Evolutionary conservation across 2,329 filamentous ascomycete genomes (phyloP).

Genomic region (Macrophomina pseudophaseolina): DNA sequence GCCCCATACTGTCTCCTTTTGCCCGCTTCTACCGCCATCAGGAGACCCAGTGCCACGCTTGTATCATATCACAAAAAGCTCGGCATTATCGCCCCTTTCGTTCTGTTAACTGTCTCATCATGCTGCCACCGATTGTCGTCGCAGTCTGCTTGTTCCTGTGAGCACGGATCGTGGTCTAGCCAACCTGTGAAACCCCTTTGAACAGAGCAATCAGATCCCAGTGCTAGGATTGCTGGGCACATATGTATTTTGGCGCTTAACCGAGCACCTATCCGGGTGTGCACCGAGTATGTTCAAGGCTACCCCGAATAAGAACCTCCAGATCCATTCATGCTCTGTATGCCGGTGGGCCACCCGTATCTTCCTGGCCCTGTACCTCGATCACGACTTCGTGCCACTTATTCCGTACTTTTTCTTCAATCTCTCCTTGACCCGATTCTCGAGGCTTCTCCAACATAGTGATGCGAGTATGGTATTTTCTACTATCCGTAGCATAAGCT

Average conservation of each 20-base stretch:
- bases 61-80: neutral
- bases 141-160: too few relatives aligned
- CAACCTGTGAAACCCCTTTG: too few relatives aligned
- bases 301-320: too few relatives aligned
- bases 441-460: neutral
- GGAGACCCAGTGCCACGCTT: conserved; percentile 2
- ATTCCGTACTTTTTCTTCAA: neutral
- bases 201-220: too few relatives aligned
- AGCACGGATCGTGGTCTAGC: too few relatives aligned
- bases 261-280: too few relatives aligned
- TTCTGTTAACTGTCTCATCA: too few relatives aligned
- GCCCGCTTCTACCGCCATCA: neutral
- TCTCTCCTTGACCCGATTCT: neutral
- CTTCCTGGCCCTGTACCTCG: neutral
- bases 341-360: neutral
- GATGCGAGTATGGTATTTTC: neutral
- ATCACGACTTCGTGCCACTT: neutral
- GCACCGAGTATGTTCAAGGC: too few relatives aligned
- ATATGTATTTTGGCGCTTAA: too few relatives aligned
- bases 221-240: too few relatives aligned
- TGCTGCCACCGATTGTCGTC: too few relatives aligned
- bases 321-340: neutral
- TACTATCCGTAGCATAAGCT: neutral
- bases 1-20: conserved; percentile 4
- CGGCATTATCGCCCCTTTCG: neutral